phyloP scores from a whole-genome alignment of 345 rosid genomes.

The Citrus medica region DNA sequence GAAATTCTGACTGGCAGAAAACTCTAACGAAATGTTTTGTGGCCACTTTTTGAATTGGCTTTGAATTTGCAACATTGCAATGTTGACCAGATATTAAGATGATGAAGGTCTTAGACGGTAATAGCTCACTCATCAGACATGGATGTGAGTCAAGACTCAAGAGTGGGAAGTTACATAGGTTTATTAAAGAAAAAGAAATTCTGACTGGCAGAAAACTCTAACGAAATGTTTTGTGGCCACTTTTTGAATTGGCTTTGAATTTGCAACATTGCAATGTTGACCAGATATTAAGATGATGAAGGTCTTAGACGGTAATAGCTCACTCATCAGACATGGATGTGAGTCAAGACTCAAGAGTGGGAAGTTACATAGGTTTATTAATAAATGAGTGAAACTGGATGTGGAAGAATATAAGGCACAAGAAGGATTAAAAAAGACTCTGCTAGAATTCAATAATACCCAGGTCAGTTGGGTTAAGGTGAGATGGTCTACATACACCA shows the following conservation, averaged over 20 bases:
- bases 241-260: neutral
- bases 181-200: neutral
- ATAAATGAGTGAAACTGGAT: neutral
- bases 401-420: neutral
- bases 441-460: neutral
- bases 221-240: neutral
- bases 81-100: neutral
- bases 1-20: neutral
- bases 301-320: neutral
- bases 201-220: neutral
- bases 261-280: neutral
- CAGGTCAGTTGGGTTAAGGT: neutral
- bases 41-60: neutral
- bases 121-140: neutral
- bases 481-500: neutral
- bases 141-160: no score
- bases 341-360: neutral
- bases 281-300: neutral
- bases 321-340: neutral
- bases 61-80: neutral
- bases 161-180: no score
- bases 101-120: neutral
- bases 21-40: neutral
- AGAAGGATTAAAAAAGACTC: neutral
- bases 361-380: neutral